These are phyloP conservation scores for Aspergillus leporis DNA, from an alignment of 495 filamentous ascomycete species.

Conservation along the genomic window DNA sequence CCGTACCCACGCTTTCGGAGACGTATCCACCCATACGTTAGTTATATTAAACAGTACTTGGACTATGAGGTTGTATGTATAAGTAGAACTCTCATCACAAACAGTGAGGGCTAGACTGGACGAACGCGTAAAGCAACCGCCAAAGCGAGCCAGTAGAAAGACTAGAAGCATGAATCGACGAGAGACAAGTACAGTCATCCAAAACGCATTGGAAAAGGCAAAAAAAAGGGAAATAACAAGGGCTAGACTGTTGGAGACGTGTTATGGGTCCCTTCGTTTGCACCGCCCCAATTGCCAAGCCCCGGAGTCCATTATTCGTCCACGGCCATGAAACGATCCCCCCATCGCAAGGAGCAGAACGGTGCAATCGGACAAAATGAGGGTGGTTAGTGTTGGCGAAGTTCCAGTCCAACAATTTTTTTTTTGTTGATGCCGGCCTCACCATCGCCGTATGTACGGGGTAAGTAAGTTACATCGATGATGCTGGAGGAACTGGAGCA, in stretches of 20 bases:
- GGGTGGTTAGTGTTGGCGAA: not conserved
- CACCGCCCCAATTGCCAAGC: constrained; percentile 17
- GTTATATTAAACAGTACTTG: not conserved
- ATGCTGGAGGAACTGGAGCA: too few species aligned
- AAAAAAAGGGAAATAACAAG: not conserved
- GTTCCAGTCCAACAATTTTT: not conserved
- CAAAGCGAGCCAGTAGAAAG: not conserved
- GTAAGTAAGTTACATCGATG: too few species aligned
- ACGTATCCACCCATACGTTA: not conserved
- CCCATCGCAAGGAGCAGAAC: not conserved
- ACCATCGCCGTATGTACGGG: too few species aligned
- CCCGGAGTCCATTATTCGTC: constrained; percentile 1
- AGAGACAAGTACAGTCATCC: not conserved
- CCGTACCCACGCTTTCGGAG: not conserved
- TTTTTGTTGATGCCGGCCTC: not conserved
- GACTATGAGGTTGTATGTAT: not conserved
- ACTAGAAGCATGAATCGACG: too few species aligned
- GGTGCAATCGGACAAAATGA: not conserved
- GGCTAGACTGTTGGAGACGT: constrained; percentile 7
- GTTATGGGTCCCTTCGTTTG: constrained; percentile 2
- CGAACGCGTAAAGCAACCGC: not conserved
- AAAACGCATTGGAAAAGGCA: not conserved
- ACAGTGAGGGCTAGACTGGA: too few species aligned
- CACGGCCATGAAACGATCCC: not conserved
- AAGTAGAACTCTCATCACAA: too few species aligned